Conservation (phyloP, 257 asterid species). For the Echium plantagineum region DNA sequence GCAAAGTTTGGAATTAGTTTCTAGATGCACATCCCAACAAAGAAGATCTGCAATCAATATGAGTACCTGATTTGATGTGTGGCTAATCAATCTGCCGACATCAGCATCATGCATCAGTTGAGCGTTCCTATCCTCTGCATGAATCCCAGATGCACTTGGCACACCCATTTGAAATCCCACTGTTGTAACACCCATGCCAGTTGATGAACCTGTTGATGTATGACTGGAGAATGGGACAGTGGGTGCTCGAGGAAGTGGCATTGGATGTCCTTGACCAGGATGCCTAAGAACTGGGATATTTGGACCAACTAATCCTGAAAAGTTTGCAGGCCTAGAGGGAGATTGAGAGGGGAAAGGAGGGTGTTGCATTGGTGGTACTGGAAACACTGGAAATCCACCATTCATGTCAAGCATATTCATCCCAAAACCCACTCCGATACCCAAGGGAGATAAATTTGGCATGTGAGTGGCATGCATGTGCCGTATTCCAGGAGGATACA, state of each 20-base stretch:
- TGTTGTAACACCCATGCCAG: conserved; percentile 22
- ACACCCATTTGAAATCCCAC: conserved; percentile 23
- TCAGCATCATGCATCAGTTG: conserved; percentile 25
- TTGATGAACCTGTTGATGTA: conserved; percentile 24
- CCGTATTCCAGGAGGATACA: conserved; percentile 64
- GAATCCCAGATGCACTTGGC: conserved; percentile 24
- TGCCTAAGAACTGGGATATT: conserved; percentile 39
- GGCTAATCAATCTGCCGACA: conserved; percentile 26
- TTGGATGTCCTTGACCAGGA: conserved; percentile 48
- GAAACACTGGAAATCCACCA: conserved; percentile 35
- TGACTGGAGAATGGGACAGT: conserved; percentile 31
- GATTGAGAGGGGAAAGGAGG: conserved; percentile 36
- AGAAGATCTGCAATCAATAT: not conserved
- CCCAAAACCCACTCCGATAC: conserved; percentile 56
- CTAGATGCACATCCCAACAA: too few species aligned
- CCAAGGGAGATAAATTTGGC: conserved; percentile 58
- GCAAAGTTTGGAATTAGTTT: not conserved
- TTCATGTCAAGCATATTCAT: conserved; percentile 76
- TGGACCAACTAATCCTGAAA: conserved; percentile 41
- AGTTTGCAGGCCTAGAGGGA: conserved; percentile 30
- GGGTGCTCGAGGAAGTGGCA: conserved; percentile 35
- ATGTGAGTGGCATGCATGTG: conserved; percentile 63
- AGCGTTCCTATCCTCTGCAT: conserved; percentile 16
- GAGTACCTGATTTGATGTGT: conserved; percentile 41
- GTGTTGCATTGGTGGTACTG: conserved; percentile 42